Evolutionary conservation across 2,329 filamentous ascomycete species (phyloP), one percentile per base, ranked within the genome.

Genomic region (Nothophoma quercina): DNA sequence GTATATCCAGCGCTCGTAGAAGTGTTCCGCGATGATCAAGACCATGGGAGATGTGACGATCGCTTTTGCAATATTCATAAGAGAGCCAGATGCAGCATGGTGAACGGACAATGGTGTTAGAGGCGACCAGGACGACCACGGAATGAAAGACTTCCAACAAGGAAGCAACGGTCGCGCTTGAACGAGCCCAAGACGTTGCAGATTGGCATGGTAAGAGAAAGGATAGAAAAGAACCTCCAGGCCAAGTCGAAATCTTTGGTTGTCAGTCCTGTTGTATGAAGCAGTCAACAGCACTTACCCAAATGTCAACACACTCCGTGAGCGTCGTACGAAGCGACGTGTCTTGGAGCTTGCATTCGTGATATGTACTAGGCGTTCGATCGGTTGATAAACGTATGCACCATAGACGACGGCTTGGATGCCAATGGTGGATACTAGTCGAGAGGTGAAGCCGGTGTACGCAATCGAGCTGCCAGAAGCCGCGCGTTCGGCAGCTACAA

Each of bases 201-300:
- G 51, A 34, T 47, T 56, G 5, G 62, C 60, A 55, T 72, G 65
- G 34, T 73, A 71, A 6, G 59, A 61, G n/a, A 73, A 62, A 4
- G 71, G 70, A 48, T 65, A 73, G 43, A 68, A 67, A 3, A 68
- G 23, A 4, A 71, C 15, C 38, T 72, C 67, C 10, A 73, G 56
- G 9, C 51, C 48, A 18, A 70, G 26, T n/a, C 63, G 65, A 34
- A 72, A 56, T 18, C 71, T 73, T n/a, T 13, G 16, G 7, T 4
- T n/a, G 33, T 53, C 28, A 53, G 38, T 15, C 16, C 23, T 32
- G 33, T 15, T 33, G 2, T 19, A 8, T 5, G 13, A 22, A 13
- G 15, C 7, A 9, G 19, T 9, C 12, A 13, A 13, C 26, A 13
- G 2, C 6, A 59, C 69, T 50, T 18, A 72, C 71, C 56, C 56